phyloP scores from a whole-genome alignment of 495 filamentous ascomycete genomes.

The Viridothelium virens region DNA sequence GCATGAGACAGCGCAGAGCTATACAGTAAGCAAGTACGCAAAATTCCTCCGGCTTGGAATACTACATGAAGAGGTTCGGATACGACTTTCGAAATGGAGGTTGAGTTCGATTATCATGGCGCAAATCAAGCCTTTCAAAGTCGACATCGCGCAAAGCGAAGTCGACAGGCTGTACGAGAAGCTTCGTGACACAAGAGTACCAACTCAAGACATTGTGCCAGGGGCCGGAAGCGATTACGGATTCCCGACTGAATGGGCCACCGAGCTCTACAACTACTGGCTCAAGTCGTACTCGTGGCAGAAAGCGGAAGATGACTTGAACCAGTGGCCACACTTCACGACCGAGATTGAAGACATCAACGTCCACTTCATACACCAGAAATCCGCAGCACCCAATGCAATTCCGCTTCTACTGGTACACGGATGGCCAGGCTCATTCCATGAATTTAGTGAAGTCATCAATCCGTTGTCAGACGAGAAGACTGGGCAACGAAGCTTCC shows the following conservation, averaged over 20 bases:
- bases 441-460: constrained; percentile 33
- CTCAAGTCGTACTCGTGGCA: constrained; percentile 14
- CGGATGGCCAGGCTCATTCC: constrained; percentile 38
- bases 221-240: constrained; percentile 19
- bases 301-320: constrained; percentile 15
- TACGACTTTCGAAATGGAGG: not conserved
- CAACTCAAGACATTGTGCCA: constrained; percentile 20
- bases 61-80: not conserved
- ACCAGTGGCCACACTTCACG: constrained; percentile 15
- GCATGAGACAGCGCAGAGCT: not conserved
- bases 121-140: constrained; percentile 19
- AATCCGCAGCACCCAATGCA: constrained; percentile 21
- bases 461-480: constrained; percentile 23
- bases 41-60: not conserved
- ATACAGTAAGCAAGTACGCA: not conserved
- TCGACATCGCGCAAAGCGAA: constrained; percentile 18
- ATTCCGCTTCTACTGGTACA: constrained; percentile 36
- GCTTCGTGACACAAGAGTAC: constrained; percentile 18
- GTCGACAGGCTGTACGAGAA: constrained; percentile 23
- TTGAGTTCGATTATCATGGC: not conserved
- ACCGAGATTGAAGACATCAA: constrained; percentile 17
- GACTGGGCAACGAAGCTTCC: constrained; percentile 29
- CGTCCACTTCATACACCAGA: constrained; percentile 17
- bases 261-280: constrained; percentile 16
- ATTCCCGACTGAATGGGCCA: constrained; percentile 11